Conservation (phyloP, 164 flowering plant genomes). For the Annona cherimola region DNA sequence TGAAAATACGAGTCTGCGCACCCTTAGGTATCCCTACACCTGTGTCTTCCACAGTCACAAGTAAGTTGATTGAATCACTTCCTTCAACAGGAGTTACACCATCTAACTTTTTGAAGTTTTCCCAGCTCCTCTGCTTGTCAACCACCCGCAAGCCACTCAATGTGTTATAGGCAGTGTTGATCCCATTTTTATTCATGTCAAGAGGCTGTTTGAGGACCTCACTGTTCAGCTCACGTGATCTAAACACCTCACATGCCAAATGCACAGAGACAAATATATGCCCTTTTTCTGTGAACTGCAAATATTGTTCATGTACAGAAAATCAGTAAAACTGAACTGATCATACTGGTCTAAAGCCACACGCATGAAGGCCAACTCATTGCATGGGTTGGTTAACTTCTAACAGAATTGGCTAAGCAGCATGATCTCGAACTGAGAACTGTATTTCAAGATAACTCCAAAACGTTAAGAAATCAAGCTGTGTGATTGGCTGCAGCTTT, state of each 20-base stretch:
- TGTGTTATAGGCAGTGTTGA: constrained; percentile 32
- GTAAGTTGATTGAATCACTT: constrained; percentile 36
- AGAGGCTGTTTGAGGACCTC: constrained; percentile 40
- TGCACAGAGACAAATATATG: constrained; percentile 85
- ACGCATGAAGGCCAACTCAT: no score
- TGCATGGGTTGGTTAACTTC: no score
- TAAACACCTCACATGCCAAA: constrained; percentile 57
- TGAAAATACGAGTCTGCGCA: constrained; percentile 76
- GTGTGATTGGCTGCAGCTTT: no score
- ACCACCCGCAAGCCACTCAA: constrained; percentile 82
- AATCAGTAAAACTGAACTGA: background rate
- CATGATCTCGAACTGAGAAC: no score
- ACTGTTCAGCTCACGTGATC: constrained; percentile 25
- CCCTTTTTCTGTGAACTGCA: constrained; percentile 22
- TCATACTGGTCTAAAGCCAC: no score
- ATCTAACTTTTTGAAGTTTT: constrained; percentile 36
- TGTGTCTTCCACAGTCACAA: constrained; percentile 94
- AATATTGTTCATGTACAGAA: constrained; percentile 2
- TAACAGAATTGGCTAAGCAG: no score
- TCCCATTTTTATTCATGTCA: constrained; percentile 20
- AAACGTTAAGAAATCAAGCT: no score
- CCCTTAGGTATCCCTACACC: constrained; percentile 77
- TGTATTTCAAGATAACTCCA: no score
- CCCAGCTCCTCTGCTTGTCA: constrained; percentile 80
- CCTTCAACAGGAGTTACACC: constrained; percentile 22